phyloP scores from a whole-genome alignment of 2,329 filamentous ascomycete species.

The Aspergillus terreus region DNA sequence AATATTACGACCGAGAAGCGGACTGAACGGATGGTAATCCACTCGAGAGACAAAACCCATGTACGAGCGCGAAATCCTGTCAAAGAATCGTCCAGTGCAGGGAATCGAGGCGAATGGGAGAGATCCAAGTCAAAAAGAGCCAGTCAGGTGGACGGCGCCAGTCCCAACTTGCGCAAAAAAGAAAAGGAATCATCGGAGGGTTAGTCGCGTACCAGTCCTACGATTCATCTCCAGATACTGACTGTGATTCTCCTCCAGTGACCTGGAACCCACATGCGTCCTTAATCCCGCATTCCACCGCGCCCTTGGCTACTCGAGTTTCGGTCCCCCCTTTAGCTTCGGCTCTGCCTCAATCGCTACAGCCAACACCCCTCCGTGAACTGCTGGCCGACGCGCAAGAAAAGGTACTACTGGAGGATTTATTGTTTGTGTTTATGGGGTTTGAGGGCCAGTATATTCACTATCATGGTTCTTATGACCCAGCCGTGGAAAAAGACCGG shows the following conservation, averaged over 20 bases:
- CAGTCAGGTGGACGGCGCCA: constrained; percentile 20
- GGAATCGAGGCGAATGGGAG: constrained; percentile 33
- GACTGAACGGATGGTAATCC: constrained; percentile 47
- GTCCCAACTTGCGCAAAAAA: constrained; percentile 23
- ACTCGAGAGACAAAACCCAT: constrained; percentile 61
- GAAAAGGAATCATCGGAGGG: constrained; percentile 32
- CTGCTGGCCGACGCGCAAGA: constrained; percentile 80
- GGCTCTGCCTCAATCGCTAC: constrained; percentile 64
- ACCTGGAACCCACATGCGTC: constrained; percentile 78
- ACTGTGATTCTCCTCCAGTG: constrained; percentile 23
- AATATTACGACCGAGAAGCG: constrained; percentile 37
- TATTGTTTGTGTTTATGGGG: constrained; percentile 95
- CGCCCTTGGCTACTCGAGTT: constrained; percentile 68
- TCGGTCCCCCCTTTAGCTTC: constrained; percentile 61
- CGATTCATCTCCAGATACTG: constrained; percentile 10
- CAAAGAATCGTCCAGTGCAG: constrained; percentile 35
- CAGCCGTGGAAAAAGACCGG: constrained; percentile 78
- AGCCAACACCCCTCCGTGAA: constrained; percentile 64
- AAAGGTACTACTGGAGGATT: constrained; percentile 78
- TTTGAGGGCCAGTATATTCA: constrained; percentile 97
- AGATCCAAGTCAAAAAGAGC: constrained; percentile 28
- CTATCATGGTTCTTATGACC: constrained; percentile 78
- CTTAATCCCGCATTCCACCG: constrained; percentile 65
- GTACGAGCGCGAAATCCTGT: constrained; percentile 58
- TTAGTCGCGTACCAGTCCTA: constrained; percentile 17